Evolutionary conservation across 2,329 filamentous ascomycete species (phyloP).

Genomic region (Fusarium sp.): DNA sequence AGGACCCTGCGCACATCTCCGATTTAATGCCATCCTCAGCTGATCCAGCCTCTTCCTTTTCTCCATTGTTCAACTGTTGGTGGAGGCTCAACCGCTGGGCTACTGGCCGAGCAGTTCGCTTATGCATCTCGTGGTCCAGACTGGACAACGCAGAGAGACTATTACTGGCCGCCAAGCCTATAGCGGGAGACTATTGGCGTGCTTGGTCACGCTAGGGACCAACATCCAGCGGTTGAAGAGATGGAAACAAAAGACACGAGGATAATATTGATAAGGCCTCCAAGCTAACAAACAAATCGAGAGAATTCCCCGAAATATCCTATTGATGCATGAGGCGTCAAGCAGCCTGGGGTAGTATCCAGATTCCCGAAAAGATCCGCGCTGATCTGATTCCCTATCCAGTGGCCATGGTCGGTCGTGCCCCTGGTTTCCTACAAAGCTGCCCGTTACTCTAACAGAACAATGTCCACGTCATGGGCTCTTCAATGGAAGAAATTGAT

Average conservation of each 20-base stretch:
- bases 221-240: background rate
- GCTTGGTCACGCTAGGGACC: background rate
- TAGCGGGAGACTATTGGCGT: conserved; percentile 15
- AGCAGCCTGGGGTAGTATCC: background rate
- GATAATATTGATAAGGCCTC: background rate
- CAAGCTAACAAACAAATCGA: background rate
- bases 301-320: background rate
- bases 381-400: background rate
- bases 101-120: background rate
- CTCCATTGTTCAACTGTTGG: background rate
- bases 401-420: background rate
- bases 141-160: background rate
- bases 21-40: background rate
- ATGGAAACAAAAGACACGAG: background rate
- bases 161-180: conserved; percentile 15
- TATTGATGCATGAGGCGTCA: background rate
- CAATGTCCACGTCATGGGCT: background rate
- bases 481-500: background rate
- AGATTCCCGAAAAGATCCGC: background rate
- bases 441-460: background rate
- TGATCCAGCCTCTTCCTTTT: background rate
- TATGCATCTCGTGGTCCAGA: conserved; percentile 13
- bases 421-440: background rate
- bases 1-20: background rate
- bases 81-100: background rate